Evolutionary conservation across 495 filamentous ascomycete genomes (phyloP), one percentile per base, ranked within the genome.

Genomic region (Podospora australis): DNA sequence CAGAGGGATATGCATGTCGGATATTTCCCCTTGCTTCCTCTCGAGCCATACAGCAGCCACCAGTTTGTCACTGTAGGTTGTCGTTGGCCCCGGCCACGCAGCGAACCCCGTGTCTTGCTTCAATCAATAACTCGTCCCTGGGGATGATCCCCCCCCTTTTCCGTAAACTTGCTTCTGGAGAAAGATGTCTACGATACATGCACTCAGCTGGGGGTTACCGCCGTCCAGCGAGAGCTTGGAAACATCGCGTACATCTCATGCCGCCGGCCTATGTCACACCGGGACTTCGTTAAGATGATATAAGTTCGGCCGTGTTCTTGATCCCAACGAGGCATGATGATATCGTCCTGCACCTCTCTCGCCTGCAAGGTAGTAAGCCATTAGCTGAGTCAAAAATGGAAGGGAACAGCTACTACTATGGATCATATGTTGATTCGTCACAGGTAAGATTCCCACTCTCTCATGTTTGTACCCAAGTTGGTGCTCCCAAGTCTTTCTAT

Each of bases 1-100:
- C 22, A 26, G 13, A 6, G 34, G 17, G 34, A 43, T 43, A 43
- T 43, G 40, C 40, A 14, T 11, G 40, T 43, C n/a, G n/a, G n/a
- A n/a, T n/a, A n/a, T n/a, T n/a, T n/a, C 10, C 40, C 23, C 23
- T 43, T 21, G 22, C 16, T 6, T 43, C 40, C 6, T n/a, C n/a
- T n/a, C n/a, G n/a, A n/a, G n/a, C n/a, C n/a, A n/a, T n/a, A n/a
- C n/a, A n/a, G n/a, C n/a, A n/a, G n/a, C n/a, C n/a, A n/a, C n/a
- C n/a, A n/a, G n/a, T n/a, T n/a, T n/a, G n/a, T n/a, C n/a, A n/a
- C n/a, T n/a, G n/a, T n/a, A n/a, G n/a, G n/a, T n/a, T n/a, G n/a
- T n/a, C n/a, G n/a, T n/a, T n/a, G n/a, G n/a, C n/a, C n/a, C n/a
- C n/a, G n/a, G n/a, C n/a, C n/a, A n/a, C n/a, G n/a, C n/a, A n/a